Percentiles rank a stretch among this genome's conserved stretches.
Conservation (phyloP, 768 basidiomycete species). For the Cytidiella melzeri region DNA sequence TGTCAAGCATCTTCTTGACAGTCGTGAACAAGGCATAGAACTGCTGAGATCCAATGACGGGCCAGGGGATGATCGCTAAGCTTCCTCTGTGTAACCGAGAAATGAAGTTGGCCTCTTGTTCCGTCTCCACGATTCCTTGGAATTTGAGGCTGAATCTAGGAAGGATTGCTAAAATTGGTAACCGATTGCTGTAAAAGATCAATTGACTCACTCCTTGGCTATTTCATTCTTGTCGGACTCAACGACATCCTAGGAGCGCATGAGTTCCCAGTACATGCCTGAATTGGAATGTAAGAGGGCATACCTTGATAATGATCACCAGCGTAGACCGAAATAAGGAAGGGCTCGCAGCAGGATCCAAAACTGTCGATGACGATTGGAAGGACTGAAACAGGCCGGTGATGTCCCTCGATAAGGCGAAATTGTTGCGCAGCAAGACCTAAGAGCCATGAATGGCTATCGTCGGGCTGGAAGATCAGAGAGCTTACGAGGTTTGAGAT, state of each 20-base stretch:
- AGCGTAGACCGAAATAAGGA: conserved; percentile 53
- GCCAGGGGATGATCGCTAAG: conserved; percentile 59
- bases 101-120: conserved; percentile 59
- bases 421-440: conserved; percentile 64
- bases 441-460: conserved; percentile 24
- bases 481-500: conserved; percentile 51
- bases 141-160: conserved; percentile 51
- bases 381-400: conserved; percentile 57
- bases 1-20: conserved; percentile 42
- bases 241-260: conserved; percentile 46
- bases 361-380: conserved; percentile 49
- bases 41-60: conserved; percentile 55
- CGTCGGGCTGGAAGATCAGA: too few species aligned
- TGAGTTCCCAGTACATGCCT: background rate
- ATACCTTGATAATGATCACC: conserved; percentile 58
- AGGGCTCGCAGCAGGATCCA: conserved; percentile 55
- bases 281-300: background rate
- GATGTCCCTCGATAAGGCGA: conserved; percentile 54
- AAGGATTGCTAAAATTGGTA: background rate
- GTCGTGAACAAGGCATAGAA: conserved; percentile 52
- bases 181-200: background rate
- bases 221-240: conserved; percentile 58
- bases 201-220: conserved; percentile 41
- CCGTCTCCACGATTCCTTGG: conserved; percentile 54
- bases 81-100: conserved; percentile 50